phyloP scores from a whole-genome alignment of 129 eudicot species.

The Heracleum sosnowskyi region DNA sequence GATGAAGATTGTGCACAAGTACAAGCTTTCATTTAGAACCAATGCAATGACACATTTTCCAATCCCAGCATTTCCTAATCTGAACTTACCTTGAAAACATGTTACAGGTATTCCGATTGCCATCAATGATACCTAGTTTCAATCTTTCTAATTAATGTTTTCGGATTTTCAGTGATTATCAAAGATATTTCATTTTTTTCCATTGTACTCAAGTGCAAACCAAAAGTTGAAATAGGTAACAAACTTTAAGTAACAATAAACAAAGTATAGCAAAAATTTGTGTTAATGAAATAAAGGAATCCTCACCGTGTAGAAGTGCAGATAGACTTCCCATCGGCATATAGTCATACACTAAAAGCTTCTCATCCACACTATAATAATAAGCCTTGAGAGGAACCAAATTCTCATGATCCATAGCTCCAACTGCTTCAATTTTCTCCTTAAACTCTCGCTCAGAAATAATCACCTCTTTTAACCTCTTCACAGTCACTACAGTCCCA shows the following conservation, averaged over 20 bases:
- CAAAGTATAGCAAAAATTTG: neutral
- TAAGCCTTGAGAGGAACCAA: slow-evolving; percentile 3
- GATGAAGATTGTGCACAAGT: neutral
- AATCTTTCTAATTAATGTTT: neutral
- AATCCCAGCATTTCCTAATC: neutral
- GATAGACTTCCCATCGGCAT: slow-evolving; percentile 7
- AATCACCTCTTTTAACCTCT: slow-evolving; percentile 3
- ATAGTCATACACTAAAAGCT: slow-evolving; percentile 1
- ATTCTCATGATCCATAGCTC: slow-evolving; percentile 6
- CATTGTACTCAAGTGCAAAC: neutral
- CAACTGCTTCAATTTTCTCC: slow-evolving; percentile 5
- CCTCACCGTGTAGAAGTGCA: neutral
- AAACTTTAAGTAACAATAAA: neutral
- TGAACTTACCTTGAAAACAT: neutral
- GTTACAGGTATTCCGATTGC: neutral
- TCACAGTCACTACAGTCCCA: neutral
- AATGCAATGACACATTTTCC: neutral
- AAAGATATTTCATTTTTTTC: neutral
- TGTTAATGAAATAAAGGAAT: neutral
- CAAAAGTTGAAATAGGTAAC: neutral
- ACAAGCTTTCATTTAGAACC: neutral
- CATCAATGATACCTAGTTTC: neutral
- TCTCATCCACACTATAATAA: neutral
- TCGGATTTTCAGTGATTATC: neutral
- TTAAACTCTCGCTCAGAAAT: neutral